Evolutionary conservation across 768 basidiomycete species (phyloP), one percentile per base, ranked within the genome.

Genomic region (Epithele typhae): DNA sequence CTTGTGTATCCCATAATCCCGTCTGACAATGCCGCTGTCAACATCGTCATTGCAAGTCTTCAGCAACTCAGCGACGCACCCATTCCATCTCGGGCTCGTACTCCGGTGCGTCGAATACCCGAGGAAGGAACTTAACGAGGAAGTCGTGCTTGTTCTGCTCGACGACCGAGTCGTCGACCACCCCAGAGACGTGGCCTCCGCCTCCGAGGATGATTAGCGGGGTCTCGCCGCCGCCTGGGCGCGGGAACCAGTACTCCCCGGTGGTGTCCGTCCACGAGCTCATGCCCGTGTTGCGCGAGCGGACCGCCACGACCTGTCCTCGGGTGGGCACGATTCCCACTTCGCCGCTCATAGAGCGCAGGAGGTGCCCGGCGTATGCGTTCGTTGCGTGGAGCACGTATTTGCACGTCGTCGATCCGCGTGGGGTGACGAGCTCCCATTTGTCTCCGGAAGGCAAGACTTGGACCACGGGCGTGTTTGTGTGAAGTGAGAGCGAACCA

Each of bases 311-410:
- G 36, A 83, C 71, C 59, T 92, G 90, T 1, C 83, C 88, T 10
- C 90, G 82, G 0, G 78, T 79, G 0, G 88, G 90, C 3, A 86
- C 65, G 43, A 92, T 81, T 1, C 77, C 76, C 0, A 54, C 51
- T 12, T 71, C 70, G 0, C 81, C 79, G 7, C 70, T 55, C 24
- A 92, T 59, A 48, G 79, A 76, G 0, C 87, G 86, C n/a, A 96
- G 70, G 30, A 95, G 76, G 55, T 86, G 74, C 4, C 82, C 77
- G 10, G 82, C 78, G 50, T 94, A 93, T 0, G 71, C 93, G 56
- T 96, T 96, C 9, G 90, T 93, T 0, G 90, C 90, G 59, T 93
- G 90, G 3, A 96, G 68, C 35, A 96, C 76, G 49, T 82, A 79
- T 17, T 70, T 64, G 52, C 85, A 82, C 4, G 60, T 34, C 18